phyloP scores from a whole-genome alignment of 352 stramenopile species.

The Phytopythium boreale region DNA sequence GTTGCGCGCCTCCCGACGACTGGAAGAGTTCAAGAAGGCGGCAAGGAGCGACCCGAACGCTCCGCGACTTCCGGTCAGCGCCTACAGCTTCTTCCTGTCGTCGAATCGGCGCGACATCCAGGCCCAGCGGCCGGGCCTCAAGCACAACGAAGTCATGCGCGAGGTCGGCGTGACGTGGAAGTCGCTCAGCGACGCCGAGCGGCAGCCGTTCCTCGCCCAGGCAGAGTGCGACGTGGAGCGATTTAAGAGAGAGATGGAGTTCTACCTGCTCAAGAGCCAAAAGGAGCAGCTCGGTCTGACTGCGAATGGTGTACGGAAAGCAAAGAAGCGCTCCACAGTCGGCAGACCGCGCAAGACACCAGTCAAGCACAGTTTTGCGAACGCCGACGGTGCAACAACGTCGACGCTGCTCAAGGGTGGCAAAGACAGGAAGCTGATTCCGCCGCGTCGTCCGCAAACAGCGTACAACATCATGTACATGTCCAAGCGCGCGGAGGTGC shows the following conservation, averaged over 20 bases:
- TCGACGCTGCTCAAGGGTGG: not conserved
- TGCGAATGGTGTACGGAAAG: not conserved
- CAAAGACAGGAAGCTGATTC: constrained; percentile 24
- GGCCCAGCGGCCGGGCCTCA: constrained; percentile 18
- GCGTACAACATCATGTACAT: constrained; percentile 70
- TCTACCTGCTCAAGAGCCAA: constrained; percentile 9
- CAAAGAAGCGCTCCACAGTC: constrained; percentile 5
- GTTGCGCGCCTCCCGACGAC: constrained; percentile 18
- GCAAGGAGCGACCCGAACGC: constrained; percentile 27
- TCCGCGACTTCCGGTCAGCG: constrained; percentile 35
- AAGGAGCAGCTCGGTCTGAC: not conserved
- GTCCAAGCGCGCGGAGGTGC: constrained; percentile 46
- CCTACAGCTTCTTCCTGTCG: constrained; percentile 39
- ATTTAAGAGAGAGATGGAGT: constrained; percentile 53
- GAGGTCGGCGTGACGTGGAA: constrained; percentile 46
- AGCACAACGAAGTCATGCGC: constrained; percentile 47
- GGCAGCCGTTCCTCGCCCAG: constrained; percentile 27
- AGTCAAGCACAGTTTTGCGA: not conserved
- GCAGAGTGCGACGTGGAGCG: constrained; percentile 42
- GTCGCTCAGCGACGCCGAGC: constrained; percentile 25
- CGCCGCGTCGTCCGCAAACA: constrained; percentile 35
- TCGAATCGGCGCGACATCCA: constrained; percentile 35
- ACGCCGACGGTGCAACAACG: not conserved
- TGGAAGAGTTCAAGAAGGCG: constrained; percentile 36
- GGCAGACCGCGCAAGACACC: not conserved